A percentile compares a stretch with the other conserved stretches of the same genome.
phyloP scores from a whole-genome alignment of 2,329 filamentous ascomycete species.

The Hypoxylon rubiginosum region DNA sequence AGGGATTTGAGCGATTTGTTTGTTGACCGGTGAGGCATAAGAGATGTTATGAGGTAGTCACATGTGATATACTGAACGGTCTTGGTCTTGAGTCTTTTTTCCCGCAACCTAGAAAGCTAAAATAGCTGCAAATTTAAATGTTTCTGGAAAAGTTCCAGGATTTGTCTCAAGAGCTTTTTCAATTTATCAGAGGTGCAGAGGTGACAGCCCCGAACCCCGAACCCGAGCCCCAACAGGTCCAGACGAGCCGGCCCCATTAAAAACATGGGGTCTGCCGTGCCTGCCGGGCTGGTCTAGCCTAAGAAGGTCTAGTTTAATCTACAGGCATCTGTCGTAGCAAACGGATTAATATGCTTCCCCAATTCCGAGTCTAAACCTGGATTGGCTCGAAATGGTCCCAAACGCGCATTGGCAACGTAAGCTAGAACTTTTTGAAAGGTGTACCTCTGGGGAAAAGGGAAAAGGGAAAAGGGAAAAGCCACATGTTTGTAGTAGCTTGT shows the following conservation, averaged over 20 bases:
- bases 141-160: slow-evolving; percentile 11
- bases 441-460: slow-evolving; percentile 21
- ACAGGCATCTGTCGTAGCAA: slow-evolving; percentile 7
- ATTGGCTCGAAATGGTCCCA: background rate
- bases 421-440: slow-evolving; percentile 50
- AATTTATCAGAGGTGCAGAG: slow-evolving; percentile 16
- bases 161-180: slow-evolving; percentile 9
- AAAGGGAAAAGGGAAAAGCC: slow-evolving; percentile 27
- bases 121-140: slow-evolving; percentile 16
- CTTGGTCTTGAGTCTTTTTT: slow-evolving; percentile 26
- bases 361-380: slow-evolving; percentile 23
- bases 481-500: slow-evolving; percentile 41
- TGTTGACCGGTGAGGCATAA: slow-evolving; percentile 19
- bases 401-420: slow-evolving; percentile 50
- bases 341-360: slow-evolving; percentile 41
- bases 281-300: slow-evolving; percentile 17
- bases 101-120: background rate
- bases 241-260: slow-evolving; percentile 27
- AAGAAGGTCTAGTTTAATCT: slow-evolving; percentile 17
- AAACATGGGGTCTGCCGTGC: slow-evolving; percentile 31
- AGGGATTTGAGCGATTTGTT: slow-evolving; percentile 40
- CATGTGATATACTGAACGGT: slow-evolving; percentile 25
- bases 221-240: slow-evolving; percentile 7
- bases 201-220: slow-evolving; percentile 5
- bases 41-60: slow-evolving; percentile 14